These are phyloP conservation scores for Camelina hispida DNA, from an alignment of 345 rosid species.

Conservation along the genomic window DNA sequence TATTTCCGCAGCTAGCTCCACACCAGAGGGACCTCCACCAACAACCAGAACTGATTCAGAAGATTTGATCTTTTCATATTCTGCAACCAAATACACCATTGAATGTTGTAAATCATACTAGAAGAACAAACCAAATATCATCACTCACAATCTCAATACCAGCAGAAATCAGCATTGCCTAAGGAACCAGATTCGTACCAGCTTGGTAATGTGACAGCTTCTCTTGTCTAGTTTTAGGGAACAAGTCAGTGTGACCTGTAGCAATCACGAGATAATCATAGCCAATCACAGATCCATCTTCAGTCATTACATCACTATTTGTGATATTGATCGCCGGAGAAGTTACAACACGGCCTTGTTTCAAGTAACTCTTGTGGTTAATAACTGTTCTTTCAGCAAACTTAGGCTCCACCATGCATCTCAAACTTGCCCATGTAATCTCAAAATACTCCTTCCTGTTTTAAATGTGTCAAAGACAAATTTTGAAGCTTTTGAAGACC, in stretches of 20 bases:
- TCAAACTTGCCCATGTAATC: constrained; percentile 82
- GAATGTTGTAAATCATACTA: neutral
- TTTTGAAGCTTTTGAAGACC: neutral
- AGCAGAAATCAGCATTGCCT: neutral
- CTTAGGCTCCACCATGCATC: constrained; percentile 84
- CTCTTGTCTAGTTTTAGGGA: constrained; percentile 59
- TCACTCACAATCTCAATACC: neutral
- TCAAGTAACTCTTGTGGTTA: constrained; percentile 68
- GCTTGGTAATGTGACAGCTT: constrained; percentile 59
- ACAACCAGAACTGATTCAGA: constrained; percentile 74
- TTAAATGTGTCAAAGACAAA: neutral
- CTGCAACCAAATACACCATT: constrained; percentile 45
- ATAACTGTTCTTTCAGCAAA: constrained; percentile 72
- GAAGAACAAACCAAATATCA: neutral
- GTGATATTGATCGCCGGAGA: constrained; percentile 67
- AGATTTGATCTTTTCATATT: constrained; percentile 71
- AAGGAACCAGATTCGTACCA: constrained; percentile 47
- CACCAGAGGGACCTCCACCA: constrained; percentile 96
- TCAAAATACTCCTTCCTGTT: constrained; percentile 94
- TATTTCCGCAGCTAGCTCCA: constrained; percentile 91
- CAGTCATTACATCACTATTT: constrained; percentile 62
- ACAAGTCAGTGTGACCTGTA: constrained; percentile 67
- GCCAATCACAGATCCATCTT: constrained; percentile 50
- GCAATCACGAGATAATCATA: constrained; percentile 89
- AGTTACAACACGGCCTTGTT: constrained; percentile 59